phyloP scores from a whole-genome alignment of 108 stramenopile species.

The Pseudonitzschia multiseries region DNA sequence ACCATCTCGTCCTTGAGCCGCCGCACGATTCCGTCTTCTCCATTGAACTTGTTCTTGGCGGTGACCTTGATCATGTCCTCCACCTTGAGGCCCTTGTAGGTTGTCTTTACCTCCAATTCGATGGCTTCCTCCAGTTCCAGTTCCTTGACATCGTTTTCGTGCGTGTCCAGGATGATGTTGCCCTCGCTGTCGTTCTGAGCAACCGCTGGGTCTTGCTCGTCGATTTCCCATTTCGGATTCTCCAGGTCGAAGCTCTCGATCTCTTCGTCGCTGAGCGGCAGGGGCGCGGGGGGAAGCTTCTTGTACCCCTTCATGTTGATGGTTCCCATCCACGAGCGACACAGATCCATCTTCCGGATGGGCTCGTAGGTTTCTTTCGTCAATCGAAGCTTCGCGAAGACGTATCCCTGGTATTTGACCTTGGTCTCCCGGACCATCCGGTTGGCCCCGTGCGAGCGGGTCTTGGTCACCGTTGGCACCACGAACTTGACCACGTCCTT shows the following conservation, averaged over 20 bases:
- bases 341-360: conserved; percentile 68
- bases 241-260: conserved; percentile 84
- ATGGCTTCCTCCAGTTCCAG: conserved; percentile 25
- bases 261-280: conserved; percentile 69
- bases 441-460: conserved; percentile 74
- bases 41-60: conserved; percentile 53
- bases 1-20: conserved; percentile 76
- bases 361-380: conserved; percentile 66
- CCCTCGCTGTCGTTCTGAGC: conserved; percentile 33
- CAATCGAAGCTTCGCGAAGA: conserved; percentile 77
- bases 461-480: conserved; percentile 58
- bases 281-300: conserved; percentile 75
- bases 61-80: conserved; percentile 84
- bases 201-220: conserved; percentile 45
- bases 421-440: conserved; percentile 80
- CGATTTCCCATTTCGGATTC: conserved; percentile 43
- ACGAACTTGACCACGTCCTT: conserved; percentile 58
- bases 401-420: conserved; percentile 82
- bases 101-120: conserved; percentile 32
- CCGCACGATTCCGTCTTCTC: conserved; percentile 74
- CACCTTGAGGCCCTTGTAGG: conserved; percentile 45
- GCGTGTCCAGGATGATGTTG: conserved; percentile 55
- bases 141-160: conserved; percentile 47
- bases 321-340: conserved; percentile 86
- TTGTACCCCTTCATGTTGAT: conserved; percentile 72